Conservation (phyloP, 164 flowering plant species). For the Vitis rotundifolia region DNA sequence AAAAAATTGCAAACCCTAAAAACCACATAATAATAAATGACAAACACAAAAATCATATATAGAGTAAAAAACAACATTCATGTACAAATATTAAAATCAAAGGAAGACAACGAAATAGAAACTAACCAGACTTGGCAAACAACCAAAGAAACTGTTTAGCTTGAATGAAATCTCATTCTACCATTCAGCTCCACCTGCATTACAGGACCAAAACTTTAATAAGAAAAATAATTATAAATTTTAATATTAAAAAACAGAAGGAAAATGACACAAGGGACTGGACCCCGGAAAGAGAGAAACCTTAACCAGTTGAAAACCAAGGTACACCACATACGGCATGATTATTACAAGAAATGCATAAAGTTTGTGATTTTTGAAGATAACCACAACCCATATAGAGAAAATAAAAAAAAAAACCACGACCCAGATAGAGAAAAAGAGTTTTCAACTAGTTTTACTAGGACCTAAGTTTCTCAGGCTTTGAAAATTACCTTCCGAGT, state of each 20-base stretch:
- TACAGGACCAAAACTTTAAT: background rate
- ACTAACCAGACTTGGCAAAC: background rate
- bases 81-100: background rate
- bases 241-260: background rate
- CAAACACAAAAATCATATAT: background rate
- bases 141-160: constrained; percentile 3
- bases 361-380: background rate
- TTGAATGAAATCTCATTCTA: constrained; percentile 12
- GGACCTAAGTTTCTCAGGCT: background rate
- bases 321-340: too few relatives aligned
- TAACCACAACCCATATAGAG: background rate
- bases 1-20: background rate
- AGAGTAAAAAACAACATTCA: background rate
- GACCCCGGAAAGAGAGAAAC: background rate
- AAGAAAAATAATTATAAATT: background rate
- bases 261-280: constrained; percentile 1
- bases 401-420: too few relatives aligned
- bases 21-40: too few relatives aligned
- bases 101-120: background rate
- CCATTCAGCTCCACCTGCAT: constrained; percentile 7
- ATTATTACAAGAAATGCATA: background rate
- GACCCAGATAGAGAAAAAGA: background rate
- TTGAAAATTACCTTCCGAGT: background rate
- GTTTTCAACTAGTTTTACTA: background rate
- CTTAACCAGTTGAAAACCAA: constrained; percentile 5